Evolutionary conservation across 2,329 filamentous ascomycete genomes (phyloP), one percentile per base, ranked within the genome.

Genomic region (Fusarium odoratissimum): DNA sequence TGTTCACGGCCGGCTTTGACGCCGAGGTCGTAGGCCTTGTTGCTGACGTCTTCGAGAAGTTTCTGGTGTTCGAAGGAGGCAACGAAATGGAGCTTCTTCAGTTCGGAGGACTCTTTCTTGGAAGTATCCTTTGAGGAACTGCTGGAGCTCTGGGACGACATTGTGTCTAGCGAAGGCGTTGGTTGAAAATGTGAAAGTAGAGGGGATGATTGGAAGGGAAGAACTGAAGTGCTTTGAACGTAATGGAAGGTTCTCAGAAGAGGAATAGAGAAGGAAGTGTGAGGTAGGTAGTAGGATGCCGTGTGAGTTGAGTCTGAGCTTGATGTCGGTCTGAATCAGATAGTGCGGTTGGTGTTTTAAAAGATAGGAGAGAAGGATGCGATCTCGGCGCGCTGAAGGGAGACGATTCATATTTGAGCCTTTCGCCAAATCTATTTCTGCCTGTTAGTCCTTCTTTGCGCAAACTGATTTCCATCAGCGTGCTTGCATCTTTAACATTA

Each of bases 361-460:
- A 9, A 25, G 0, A 23, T 5, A 8, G 2, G 28, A 49, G 30
- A 19, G 0, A 33, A 19, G 10, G 0, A 4, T 1, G 30, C n/a
- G 11, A 9, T 0, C 0, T 14, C 3, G 4, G 16, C 0, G 30
- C 14, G 11, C 0, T 8, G 2, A 6, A 2, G 4, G 16, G 16
- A 21, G 30, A 49, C 19, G 46, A 49, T 25, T 25, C 23, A 13
- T 1, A 0, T 0, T 25, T 25, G 23, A 25, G 23, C 3, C 23
- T 49, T 49, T 23, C 8, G 14, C 19, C 30, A 2, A 5, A 6
- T 10, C 8, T 19, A 46, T 0, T 31, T 25, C 8, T 51, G 16
- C 21, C 7, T 17, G 5, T 11, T 3, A 0, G 33, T 10, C 46
- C 23, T 6, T 2, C 4, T 1, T 7, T 19, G 6, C 30, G 13